Conservation (phyloP, 306 rosid species). For the Trifolium pratense region DNA sequence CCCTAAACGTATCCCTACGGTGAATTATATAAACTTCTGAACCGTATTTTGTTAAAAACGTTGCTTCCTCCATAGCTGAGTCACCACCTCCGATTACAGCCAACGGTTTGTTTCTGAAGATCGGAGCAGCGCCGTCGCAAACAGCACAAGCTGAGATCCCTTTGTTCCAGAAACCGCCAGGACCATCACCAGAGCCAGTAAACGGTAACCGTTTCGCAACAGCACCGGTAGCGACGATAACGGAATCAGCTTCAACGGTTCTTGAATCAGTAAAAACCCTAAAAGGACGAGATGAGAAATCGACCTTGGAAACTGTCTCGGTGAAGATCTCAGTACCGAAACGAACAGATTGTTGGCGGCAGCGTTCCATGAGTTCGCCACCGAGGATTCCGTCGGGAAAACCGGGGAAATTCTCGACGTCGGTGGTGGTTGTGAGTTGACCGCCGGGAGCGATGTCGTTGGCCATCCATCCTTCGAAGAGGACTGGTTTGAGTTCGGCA, state of each 20-base stretch:
- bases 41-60: conserved; percentile 78
- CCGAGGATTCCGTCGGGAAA: conserved; percentile 77
- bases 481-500: conserved; percentile 81
- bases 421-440: conserved; percentile 88
- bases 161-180: conserved; percentile 76
- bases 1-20: conserved; percentile 73
- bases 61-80: conserved; percentile 92
- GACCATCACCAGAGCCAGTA: conserved; percentile 65
- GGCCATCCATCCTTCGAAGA: conserved; percentile 94
- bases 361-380: conserved; percentile 77
- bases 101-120: conserved; percentile 67
- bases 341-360: conserved; percentile 65
- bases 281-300: conserved; percentile 68
- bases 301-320: conserved; percentile 74
- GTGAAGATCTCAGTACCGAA: conserved; percentile 82
- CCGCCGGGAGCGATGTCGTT: conserved; percentile 87
- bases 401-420: conserved; percentile 89
- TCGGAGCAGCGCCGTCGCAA: conserved; percentile 89
- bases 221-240: conserved; percentile 86
- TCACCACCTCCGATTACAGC: conserved; percentile 91
- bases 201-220: conserved; percentile 73
- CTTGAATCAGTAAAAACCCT: conserved; percentile 63
- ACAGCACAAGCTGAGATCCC: conserved; percentile 90
- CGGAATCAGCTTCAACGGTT: conserved; percentile 56
- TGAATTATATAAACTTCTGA: conserved; percentile 76